These are phyloP conservation scores for Lathyrus oleraceus DNA, from an alignment of 306 rosid genomes.

Conservation along the genomic window DNA sequence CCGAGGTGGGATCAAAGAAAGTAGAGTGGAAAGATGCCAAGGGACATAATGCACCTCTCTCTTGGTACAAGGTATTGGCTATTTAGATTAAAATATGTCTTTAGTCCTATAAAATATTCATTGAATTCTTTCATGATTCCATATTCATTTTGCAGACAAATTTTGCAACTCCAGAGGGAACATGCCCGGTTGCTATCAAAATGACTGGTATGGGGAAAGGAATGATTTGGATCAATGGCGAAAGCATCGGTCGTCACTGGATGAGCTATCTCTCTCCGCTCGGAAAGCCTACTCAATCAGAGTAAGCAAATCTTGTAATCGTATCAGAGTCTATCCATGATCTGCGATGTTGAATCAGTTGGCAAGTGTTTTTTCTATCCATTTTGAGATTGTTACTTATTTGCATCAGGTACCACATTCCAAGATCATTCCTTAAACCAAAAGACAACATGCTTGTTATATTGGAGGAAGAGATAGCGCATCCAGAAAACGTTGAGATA, in stretches of 20 bases:
- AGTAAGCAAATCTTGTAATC: constrained; percentile 50
- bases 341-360: neutral
- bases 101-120: neutral
- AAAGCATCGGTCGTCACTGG: constrained; percentile 83
- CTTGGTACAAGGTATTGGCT: constrained; percentile 85
- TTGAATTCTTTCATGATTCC: constrained; percentile 4
- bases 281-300: constrained; percentile 66
- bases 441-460: constrained; percentile 61
- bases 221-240: constrained; percentile 79
- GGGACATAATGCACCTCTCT: constrained; percentile 44
- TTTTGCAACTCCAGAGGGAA: constrained; percentile 73
- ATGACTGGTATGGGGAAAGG: constrained; percentile 88
- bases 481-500: constrained; percentile 51
- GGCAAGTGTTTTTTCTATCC: neutral
- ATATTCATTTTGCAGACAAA: constrained; percentile 49
- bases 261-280: constrained; percentile 67
- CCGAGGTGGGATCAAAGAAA: constrained; percentile 60
- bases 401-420: constrained; percentile 75
- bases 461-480: constrained; percentile 63
- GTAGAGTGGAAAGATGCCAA: constrained; percentile 55
- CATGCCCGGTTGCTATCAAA: constrained; percentile 61
- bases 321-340: neutral
- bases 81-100: neutral
- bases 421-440: constrained; percentile 62
- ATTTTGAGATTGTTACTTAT: neutral